Evolutionary conservation across 805 yeast species (phyloP), one percentile per base, ranked within the genome.

Genomic region (Saccharomycopsis guyanensis): DNA sequence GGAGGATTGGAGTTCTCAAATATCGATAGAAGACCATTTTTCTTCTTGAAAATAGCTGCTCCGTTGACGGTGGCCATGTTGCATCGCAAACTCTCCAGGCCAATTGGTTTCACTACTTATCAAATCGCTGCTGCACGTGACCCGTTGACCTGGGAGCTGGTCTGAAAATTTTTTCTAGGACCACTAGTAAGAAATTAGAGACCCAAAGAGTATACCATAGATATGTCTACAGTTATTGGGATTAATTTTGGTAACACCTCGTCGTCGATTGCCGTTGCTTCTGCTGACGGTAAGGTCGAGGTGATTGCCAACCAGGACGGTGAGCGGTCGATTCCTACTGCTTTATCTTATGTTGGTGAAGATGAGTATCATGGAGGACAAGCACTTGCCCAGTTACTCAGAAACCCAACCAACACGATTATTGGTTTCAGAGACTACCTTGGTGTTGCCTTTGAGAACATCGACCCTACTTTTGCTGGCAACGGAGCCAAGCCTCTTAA

Each of bases 301-400:
- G 95, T 93, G 56, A 91, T 93, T 65, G 98, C 98, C 56, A 91
- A 93, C 78, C 96, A 94, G 56, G 98, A 93, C 62, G 98, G 98
- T 66, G 97, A 93, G 70, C 86, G 97, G 71, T 76, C 91, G 51
- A 93, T 93, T 63, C 95, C 97, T 52, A 84, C 97, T 24, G 84
- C 85, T 50, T 74, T 93, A 52, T 80, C 97, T 16, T 93, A 89
- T 64, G 88, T 88, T 49, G 96, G 94, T 51, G 82, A 75, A 47
- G 97, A 93, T 64, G 97, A 93, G 71, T 93, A 86, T 70, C 97
- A 93, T 63, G 98, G 98, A 51, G 83, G 87, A 50, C 97, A 93
- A 71, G 98, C 97, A 49, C 70, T 81, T 57, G 89, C 88, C 47
- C 97, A 93, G 70, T 70, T 91, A 59, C 73, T 93, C 53, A 85